Evolutionary conservation across 495 filamentous ascomycete species (phyloP).

Genomic region (Aspergillus diversus): DNA sequence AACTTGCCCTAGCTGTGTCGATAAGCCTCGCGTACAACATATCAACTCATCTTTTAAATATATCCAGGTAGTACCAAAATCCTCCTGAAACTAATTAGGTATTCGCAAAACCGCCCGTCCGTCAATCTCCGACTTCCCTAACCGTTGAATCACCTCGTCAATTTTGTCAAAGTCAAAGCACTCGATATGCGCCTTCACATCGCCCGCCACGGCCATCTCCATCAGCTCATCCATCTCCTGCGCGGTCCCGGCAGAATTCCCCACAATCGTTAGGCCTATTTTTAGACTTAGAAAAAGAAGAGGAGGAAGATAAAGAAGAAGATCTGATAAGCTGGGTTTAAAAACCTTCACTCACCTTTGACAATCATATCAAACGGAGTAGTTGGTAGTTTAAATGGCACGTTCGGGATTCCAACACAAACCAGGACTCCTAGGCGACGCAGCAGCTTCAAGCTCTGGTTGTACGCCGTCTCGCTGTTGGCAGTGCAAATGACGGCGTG

Average conservation of each 20-base stretch:
- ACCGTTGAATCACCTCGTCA: slow-evolving; percentile 41
- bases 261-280: slow-evolving; percentile 45
- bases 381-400: slow-evolving; percentile 40
- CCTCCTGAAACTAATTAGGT: slow-evolving; percentile 25
- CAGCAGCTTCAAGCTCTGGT: slow-evolving; percentile 43
- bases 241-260: slow-evolving; percentile 45
- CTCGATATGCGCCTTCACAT: slow-evolving; percentile 44
- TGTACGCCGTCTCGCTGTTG: slow-evolving; percentile 43
- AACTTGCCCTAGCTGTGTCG: too few relatives aligned
- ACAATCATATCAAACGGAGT: slow-evolving; percentile 52
- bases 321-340: neutral
- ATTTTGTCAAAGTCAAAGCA: slow-evolving; percentile 46
- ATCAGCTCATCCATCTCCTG: slow-evolving; percentile 46
- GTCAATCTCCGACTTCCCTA: slow-evolving; percentile 47
- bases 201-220: slow-evolving; percentile 43
- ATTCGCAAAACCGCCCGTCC: slow-evolving; percentile 47
- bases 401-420: slow-evolving; percentile 48
- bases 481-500: slow-evolving; percentile 51
- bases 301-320: neutral
- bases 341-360: slow-evolving; percentile 28
- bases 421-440: slow-evolving; percentile 46
- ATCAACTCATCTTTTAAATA: too few relatives aligned
- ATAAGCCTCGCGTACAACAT: too few relatives aligned
- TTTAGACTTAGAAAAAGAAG: neutral
- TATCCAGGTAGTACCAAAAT: too few relatives aligned